Conservation (phyloP, 2,329 filamentous ascomycete species). For the Paraphaeosphaeria minitans region DNA sequence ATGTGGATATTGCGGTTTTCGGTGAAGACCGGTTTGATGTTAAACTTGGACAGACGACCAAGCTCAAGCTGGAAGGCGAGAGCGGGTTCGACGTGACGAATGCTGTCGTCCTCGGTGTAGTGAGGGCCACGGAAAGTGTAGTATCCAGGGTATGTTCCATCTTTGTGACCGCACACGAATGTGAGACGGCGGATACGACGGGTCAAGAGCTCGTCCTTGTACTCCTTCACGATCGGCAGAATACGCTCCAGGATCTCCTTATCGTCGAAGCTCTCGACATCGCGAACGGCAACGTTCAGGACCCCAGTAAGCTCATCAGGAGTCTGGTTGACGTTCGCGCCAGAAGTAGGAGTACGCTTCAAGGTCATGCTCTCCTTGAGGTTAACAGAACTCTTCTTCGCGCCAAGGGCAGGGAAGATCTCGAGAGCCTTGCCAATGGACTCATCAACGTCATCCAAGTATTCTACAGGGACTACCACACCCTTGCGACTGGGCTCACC, state of each 20-base stretch:
- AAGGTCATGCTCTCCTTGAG: slow-evolving; percentile 55
- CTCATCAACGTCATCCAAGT: slow-evolving; percentile 93
- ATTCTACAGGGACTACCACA: slow-evolving; percentile 91
- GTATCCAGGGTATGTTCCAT: slow-evolving; percentile 94
- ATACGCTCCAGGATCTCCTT: slow-evolving; percentile 79
- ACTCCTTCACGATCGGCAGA: slow-evolving; percentile 73
- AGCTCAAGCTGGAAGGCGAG: slow-evolving; percentile 99
- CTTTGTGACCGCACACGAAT: slow-evolving; percentile 93
- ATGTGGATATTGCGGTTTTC: slow-evolving; percentile 99
- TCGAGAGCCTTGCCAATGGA: slow-evolving; percentile 83
- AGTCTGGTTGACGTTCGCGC: slow-evolving; percentile 52
- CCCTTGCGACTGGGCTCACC: slow-evolving; percentile 83
- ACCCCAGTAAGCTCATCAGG: slow-evolving; percentile 87
- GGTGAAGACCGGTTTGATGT: slow-evolving; percentile 97
- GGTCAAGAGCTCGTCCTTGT: slow-evolving; percentile 81
- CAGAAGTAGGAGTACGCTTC: slow-evolving; percentile 65
- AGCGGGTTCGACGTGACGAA: slow-evolving; percentile 95
- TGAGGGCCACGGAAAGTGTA: slow-evolving; percentile 95
- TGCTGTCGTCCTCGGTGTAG: slow-evolving; percentile 91
- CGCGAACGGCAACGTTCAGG: slow-evolving; percentile 87
- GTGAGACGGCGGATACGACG: slow-evolving; percentile 87
- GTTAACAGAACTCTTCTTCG: slow-evolving; percentile 58
- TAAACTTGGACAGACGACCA: slow-evolving; percentile 91
- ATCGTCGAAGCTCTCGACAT: slow-evolving; percentile 84
- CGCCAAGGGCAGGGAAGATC: slow-evolving; percentile 67